Evolutionary conservation across 495 filamentous ascomycete species (phyloP).

Genomic region (Chaetomium fimeti): DNA sequence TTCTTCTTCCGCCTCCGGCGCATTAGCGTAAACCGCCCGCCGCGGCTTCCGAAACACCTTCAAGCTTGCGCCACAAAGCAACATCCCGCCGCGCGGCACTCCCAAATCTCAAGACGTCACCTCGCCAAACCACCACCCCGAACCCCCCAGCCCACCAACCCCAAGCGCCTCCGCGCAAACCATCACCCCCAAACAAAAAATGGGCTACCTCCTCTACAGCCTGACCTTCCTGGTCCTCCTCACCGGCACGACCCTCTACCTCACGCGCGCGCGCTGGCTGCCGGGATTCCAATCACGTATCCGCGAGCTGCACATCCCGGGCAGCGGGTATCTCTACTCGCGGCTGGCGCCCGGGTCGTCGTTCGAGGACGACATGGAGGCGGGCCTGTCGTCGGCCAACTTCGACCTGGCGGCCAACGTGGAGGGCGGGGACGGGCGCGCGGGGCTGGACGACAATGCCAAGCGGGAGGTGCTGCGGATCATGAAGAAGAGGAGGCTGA

Average conservation of each 20-base stretch:
- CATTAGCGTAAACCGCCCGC: not conserved
- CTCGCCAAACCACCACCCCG: not conserved
- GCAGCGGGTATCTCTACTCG: constrained; percentile 63
- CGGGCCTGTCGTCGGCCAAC: constrained; percentile 73
- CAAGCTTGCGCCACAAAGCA: constrained; percentile 3
- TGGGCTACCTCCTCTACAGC: constrained; percentile 79
- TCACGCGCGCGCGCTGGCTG: constrained; percentile 76
- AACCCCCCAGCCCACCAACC: not conserved
- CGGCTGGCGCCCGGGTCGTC: constrained; percentile 64
- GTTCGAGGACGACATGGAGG: constrained; percentile 74
- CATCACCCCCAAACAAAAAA: constrained; percentile 2
- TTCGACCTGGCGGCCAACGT: constrained; percentile 84
- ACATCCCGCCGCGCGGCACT: not conserved
- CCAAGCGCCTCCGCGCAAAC: not conserved
- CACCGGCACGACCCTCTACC: constrained; percentile 63
- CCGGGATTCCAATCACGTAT: constrained; percentile 53
- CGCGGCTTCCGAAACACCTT: not conserved
- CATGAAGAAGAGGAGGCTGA: constrained; percentile 74
- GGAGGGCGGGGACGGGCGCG: constrained; percentile 67
- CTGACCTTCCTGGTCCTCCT: constrained; percentile 63
- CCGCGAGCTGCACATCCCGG: constrained; percentile 46
- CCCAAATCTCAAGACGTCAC: not conserved
- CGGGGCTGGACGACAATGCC: constrained; percentile 72
- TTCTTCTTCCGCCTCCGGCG: not conserved
- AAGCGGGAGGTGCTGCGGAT: constrained; percentile 81